Conservation (phyloP, 805 yeast species). For the Henningerozyma blattae region DNA sequence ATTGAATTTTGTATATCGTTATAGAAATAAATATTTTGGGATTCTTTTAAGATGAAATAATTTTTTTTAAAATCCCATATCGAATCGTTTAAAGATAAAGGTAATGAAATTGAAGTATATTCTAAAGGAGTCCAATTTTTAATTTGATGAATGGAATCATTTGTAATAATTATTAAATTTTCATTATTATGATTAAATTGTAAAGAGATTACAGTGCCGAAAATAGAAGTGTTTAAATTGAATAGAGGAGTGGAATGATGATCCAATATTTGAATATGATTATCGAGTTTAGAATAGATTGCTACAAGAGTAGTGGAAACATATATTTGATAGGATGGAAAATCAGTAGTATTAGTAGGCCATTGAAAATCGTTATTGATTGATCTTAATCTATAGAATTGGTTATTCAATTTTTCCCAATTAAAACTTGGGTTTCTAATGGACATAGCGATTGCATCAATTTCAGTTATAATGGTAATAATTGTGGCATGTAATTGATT, state of each 20-base stretch:
- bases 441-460: too few species aligned
- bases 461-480: too few species aligned
- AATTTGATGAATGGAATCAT: conserved; percentile 8
- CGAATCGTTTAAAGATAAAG: conserved; percentile 8
- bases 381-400: conserved; percentile 47
- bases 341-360: too few species aligned
- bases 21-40: conserved; percentile 13
- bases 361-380: conserved; percentile 12
- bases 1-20: conserved; percentile 2
- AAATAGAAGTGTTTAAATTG: conserved; percentile 3
- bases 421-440: conserved; percentile 33
- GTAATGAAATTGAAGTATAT: conserved; percentile 5
- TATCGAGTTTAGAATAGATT: conserved; percentile 24
- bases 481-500: too few species aligned
- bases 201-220: conserved; percentile 10
- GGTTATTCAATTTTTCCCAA: conserved; percentile 74
- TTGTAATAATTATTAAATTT: conserved; percentile 10
- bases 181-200: conserved; percentile 14
- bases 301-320: conserved; percentile 30
- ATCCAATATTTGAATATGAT: conserved; percentile 26
- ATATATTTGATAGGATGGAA: too few species aligned
- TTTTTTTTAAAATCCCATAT: conserved; percentile 23
- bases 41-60: conserved; percentile 8
- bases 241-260: conserved; percentile 22
- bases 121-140: conserved; percentile 13